Base-by-base conservation (phyloP, 176 grass and related monocot genomes). In the Dactylis glomerata region DNA sequence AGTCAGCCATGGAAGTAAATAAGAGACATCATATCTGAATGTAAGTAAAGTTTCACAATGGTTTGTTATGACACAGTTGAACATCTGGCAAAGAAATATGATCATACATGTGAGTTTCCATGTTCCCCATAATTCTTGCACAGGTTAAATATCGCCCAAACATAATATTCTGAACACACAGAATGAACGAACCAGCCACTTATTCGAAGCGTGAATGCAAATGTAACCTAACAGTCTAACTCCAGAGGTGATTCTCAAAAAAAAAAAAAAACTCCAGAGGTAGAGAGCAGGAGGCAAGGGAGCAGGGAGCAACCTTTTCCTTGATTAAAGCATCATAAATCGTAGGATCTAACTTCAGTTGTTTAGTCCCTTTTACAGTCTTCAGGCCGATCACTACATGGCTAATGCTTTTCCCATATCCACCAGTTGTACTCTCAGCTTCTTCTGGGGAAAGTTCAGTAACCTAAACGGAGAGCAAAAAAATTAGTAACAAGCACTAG, bases 301-400 rank as follows among this genome's bases (percentile, higher is more conserved):
- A 30, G 8, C 27, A 52, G 28, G 12, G 20, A 73, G 28, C 61
- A 71, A 99, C 96, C 93, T 96, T 99, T 96, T 99, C 93, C 84
- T 96, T 99, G 69, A 99, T 94, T 83, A 99, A 86, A 78, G 96
- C 96, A 79, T 99, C 96, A 79, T 99, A 99, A 86, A 99, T 86
- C 79, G 96, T 92, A 87, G 96, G 86, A 68, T 96, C 93, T 55
- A 99, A 78, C 88, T 96, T 99, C 86, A 99, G 78, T 79, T 96
- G 93, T 66, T 96, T 99, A 52, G 96, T 94, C 58, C 96, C 96
- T 86, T 94, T 96, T 78, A 99, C 96, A 38, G 93, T 99, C 86
- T 99, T 99, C 62, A 99, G 86, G n/a, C 93, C 91, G 40, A 99
- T 92, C 65, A 99, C 86, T 32, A 96, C 93, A 82, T 94, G 93